Conservation (phyloP, 768 basidiomycete species). For the Auriscalpium microsporum region DNA sequence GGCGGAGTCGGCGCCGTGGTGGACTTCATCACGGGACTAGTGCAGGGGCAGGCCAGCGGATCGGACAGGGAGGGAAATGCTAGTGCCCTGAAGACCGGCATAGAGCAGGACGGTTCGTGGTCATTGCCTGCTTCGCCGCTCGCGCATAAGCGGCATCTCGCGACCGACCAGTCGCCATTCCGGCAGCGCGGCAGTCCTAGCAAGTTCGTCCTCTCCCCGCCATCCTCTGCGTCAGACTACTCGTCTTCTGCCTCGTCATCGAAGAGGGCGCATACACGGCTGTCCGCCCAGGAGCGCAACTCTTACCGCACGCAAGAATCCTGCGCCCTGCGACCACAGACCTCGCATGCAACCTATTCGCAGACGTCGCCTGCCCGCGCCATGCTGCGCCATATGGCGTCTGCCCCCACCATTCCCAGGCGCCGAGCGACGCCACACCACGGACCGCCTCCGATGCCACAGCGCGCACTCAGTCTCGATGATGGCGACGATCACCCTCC, state of each 20-base stretch:
- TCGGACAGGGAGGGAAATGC: constrained; percentile 5
- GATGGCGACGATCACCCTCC: constrained; percentile 35
- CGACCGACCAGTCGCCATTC: background rate
- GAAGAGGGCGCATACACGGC: background rate
- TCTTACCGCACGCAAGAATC: background rate
- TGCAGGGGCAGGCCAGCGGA: constrained; percentile 29
- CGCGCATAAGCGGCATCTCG: constrained; percentile 1
- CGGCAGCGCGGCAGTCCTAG: background rate
- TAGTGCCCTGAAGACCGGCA: background rate
- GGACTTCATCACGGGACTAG: constrained; percentile 56
- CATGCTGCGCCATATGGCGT: constrained; percentile 70
- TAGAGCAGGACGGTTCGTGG: background rate
- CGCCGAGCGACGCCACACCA: constrained; percentile 6
- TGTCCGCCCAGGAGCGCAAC: constrained; percentile 3
- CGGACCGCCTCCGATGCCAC: background rate
- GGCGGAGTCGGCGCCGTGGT: constrained; percentile 47
- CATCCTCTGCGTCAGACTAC: background rate
- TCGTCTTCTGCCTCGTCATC: background rate
- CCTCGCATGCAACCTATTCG: constrained; percentile 15
- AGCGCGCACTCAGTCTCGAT: constrained; percentile 25
- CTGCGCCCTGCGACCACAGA: constrained; percentile 5
- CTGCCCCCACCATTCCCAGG: constrained; percentile 37
- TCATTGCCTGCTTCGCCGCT: background rate
- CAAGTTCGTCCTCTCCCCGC: background rate
- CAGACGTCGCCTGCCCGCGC: constrained; percentile 45